These are phyloP conservation scores for Orbilia oligospora DNA, from an alignment of 2,329 filamentous ascomycete species.

Conservation along the genomic window DNA sequence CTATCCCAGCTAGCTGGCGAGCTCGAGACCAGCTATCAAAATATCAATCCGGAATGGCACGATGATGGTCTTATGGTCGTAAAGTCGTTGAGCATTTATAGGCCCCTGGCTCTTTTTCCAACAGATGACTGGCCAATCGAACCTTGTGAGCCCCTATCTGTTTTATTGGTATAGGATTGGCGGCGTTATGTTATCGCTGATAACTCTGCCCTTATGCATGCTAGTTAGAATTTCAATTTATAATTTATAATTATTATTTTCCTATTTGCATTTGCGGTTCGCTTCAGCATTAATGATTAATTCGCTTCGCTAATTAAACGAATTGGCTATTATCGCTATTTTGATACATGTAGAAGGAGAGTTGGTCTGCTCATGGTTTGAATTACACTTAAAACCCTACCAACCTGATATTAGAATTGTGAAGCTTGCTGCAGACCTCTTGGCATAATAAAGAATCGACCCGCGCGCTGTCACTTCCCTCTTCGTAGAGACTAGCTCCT, in stretches of 20 bases:
- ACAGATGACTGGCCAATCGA: neutral
- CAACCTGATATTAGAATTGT: neutral
- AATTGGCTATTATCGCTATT: constrained; percentile 27
- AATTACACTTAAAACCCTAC: neutral
- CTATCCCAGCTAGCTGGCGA: neutral
- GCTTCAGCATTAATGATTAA: too few relatives aligned
- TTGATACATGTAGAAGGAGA: constrained; percentile 31
- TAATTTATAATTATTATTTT: neutral
- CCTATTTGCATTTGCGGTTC: neutral
- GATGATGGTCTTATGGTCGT: constrained; percentile 6
- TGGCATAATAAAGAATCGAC: constrained; percentile 7
- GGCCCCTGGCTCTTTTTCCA: neutral
- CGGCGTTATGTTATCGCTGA: neutral
- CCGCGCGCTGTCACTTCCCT: neutral
- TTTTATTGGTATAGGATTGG: constrained; percentile 1
- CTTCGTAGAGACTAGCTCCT: neutral
- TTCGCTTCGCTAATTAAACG: constrained; percentile 9
- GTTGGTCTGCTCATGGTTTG: neutral
- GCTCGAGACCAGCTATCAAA: neutral
- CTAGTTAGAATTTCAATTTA: neutral
- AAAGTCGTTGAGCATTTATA: neutral
- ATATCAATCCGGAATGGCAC: constrained; percentile 3
- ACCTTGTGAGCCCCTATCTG: neutral
- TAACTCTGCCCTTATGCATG: too few relatives aligned
- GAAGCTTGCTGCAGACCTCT: neutral